Evolutionary conservation across 176 grass and related monocot species (phyloP).

Genomic region (Aegilops tauschii): DNA sequence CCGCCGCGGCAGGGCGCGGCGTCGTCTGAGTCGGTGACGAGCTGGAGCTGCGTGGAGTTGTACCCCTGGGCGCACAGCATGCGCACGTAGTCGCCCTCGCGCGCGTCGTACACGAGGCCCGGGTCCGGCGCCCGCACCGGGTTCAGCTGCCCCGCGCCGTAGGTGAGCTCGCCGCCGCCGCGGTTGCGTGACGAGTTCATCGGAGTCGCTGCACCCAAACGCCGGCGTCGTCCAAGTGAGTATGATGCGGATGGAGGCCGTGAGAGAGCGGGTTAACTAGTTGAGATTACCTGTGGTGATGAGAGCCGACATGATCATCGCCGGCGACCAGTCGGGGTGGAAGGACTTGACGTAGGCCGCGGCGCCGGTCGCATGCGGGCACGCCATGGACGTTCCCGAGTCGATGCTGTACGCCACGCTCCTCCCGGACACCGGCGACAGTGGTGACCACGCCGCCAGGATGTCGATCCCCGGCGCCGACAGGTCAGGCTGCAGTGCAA

Average conservation of each 20-base stretch:
- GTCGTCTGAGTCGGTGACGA: constrained; percentile 7
- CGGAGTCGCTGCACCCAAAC: constrained; percentile 25
- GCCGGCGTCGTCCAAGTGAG: background rate
- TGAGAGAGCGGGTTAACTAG: background rate
- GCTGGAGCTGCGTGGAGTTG: constrained; percentile 28
- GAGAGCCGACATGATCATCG: constrained; percentile 53
- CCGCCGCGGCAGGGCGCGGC: background rate
- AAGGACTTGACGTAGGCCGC: constrained; percentile 44
- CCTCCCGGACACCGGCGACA: background rate
- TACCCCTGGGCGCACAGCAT: constrained; percentile 53
- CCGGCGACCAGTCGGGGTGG: constrained; percentile 58
- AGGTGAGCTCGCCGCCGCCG: constrained; percentile 36
- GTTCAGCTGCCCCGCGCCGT: constrained; percentile 45
- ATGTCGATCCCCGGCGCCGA: constrained; percentile 48
- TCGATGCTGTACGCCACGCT: constrained; percentile 36
- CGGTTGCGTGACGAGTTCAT: constrained; percentile 36
- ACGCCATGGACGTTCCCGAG: constrained; percentile 49
- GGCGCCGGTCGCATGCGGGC: constrained; percentile 20
- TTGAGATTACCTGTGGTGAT: constrained; percentile 40
- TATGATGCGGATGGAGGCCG: background rate
- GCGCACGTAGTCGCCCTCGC: constrained; percentile 9
- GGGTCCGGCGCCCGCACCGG: constrained; percentile 12
- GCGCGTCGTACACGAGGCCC: constrained; percentile 42
- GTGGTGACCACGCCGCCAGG: constrained; percentile 37
- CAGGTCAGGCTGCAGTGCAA: constrained; percentile 47